Conservation (phyloP, 306 rosid species). For the Vigna hirtella region DNA sequence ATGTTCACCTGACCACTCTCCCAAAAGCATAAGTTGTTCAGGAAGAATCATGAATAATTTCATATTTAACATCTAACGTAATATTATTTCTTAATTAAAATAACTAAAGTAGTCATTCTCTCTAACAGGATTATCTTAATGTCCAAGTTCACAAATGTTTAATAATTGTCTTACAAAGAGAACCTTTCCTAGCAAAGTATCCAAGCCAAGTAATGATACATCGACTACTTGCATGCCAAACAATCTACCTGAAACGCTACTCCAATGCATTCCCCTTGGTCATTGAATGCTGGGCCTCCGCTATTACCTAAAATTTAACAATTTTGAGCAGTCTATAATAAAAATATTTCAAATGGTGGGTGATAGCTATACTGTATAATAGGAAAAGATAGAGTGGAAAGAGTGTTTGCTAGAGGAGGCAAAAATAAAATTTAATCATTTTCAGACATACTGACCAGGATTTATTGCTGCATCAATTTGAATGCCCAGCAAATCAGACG, state of each 20-base stretch:
- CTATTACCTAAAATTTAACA: slow-evolving; percentile 88
- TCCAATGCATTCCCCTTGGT: slow-evolving; percentile 96
- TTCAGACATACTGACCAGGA: slow-evolving; percentile 75
- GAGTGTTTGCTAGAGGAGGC: background rate
- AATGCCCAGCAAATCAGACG: slow-evolving; percentile 95
- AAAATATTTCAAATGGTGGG: background rate
- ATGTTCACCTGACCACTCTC: background rate
- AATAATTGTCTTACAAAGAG: background rate
- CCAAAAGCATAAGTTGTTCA: background rate
- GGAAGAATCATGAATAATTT: slow-evolving; percentile 2
- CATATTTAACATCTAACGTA: slow-evolving; percentile 1
- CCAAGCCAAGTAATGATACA: slow-evolving; percentile 20
- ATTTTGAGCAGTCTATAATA: slow-evolving; percentile 50
- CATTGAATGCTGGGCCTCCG: slow-evolving; percentile 99
- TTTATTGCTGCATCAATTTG: slow-evolving; percentile 99
- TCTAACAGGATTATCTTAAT: slow-evolving; percentile 24
- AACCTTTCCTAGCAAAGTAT: slow-evolving; percentile 16
- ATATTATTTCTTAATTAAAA: slow-evolving; percentile 34
- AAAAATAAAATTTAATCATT: slow-evolving; percentile 32
- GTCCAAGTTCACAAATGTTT: slow-evolving; percentile 25
- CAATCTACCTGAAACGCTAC: slow-evolving; percentile 99
- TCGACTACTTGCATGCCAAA: slow-evolving; percentile 46
- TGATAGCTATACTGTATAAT: slow-evolving; percentile 1
- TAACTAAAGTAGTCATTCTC: slow-evolving; percentile 20
- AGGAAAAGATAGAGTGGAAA: slow-evolving; percentile 11